phyloP scores from a whole-genome alignment of 805 yeast genomes.

The Candida krabiensis region DNA sequence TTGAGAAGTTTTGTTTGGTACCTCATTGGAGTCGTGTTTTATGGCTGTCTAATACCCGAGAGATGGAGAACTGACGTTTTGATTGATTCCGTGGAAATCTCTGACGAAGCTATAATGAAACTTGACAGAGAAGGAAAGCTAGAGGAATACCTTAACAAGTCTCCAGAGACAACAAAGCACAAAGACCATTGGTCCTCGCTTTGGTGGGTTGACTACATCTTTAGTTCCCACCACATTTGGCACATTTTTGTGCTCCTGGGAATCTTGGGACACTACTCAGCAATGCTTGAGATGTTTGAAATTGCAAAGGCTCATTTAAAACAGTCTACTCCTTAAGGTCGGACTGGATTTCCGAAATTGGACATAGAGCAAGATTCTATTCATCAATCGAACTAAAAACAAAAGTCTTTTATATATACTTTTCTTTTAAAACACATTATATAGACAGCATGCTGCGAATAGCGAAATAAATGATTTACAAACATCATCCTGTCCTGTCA shows the following conservation, averaged over 20 bases:
- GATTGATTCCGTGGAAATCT: conserved; percentile 43
- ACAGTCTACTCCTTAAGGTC: background rate
- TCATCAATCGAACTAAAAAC: too few species aligned
- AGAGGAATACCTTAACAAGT: conserved; percentile 39
- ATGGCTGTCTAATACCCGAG: conserved; percentile 88
- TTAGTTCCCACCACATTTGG: conserved; percentile 90
- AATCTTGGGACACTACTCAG: conserved; percentile 82
- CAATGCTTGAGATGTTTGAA: conserved; percentile 69
- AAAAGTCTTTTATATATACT: too few species aligned
- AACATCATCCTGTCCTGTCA: too few species aligned
- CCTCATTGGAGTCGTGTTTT: conserved; percentile 78
- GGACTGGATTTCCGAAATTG: too few species aligned
- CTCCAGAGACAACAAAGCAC: conserved; percentile 36
- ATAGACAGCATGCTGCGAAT: too few species aligned
- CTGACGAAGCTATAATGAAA: conserved; percentile 33
- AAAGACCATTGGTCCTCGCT: conserved; percentile 48
- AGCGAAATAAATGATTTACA: too few species aligned
- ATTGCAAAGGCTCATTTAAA: conserved; percentile 7
- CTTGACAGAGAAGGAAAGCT: conserved; percentile 28
- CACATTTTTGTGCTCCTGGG: conserved; percentile 89
- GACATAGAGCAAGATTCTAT: too few species aligned
- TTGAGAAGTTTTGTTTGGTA: conserved; percentile 74
- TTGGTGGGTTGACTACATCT: conserved; percentile 82
- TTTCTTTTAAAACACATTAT: too few species aligned
- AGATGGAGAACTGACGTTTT: conserved; percentile 74